Evolutionary conservation across 2,329 filamentous ascomycete genomes (phyloP).

Genomic region (Septoria petroselini): DNA sequence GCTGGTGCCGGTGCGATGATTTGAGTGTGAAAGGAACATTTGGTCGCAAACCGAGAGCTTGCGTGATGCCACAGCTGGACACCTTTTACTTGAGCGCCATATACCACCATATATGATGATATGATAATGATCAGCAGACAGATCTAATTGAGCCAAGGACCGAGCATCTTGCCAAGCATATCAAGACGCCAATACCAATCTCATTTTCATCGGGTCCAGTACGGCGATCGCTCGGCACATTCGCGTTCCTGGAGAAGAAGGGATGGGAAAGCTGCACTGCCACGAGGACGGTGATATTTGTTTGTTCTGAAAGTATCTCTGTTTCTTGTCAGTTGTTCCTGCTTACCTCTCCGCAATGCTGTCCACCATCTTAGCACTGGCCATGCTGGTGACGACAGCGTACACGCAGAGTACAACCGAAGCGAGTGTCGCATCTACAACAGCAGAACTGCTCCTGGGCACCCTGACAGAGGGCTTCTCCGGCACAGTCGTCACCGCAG

Average conservation of each 20-base stretch:
- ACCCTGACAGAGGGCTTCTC: constrained; percentile 6
- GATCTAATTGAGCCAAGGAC: background rate
- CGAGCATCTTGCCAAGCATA: background rate
- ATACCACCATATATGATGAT: constrained; percentile 8
- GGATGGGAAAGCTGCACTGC: background rate
- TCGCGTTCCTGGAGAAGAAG: background rate
- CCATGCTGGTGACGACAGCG: background rate
- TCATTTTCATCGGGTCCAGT: background rate
- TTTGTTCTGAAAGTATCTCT: background rate
- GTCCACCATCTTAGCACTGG: background rate
- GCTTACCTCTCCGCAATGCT: background rate
- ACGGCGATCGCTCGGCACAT: background rate
- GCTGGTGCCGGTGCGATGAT: constrained; percentile 16
- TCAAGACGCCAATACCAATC: constrained; percentile 1
- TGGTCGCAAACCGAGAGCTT: background rate
- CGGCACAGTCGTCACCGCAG: constrained; percentile 11
- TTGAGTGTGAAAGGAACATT: background rate
- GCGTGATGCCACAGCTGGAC: background rate
- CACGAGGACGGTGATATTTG: background rate
- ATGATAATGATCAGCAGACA: background rate
- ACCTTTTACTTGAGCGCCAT: background rate
- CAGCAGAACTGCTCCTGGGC: constrained; percentile 9
- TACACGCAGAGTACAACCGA: constrained; percentile 3
- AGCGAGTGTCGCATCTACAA: background rate
- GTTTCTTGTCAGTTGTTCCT: background rate